A percentile compares a stretch with the other conserved stretches of the same genome.
Evolutionary conservation across 495 filamentous ascomycete genomes (phyloP).

Genomic region (Neurospora sp.): DNA sequence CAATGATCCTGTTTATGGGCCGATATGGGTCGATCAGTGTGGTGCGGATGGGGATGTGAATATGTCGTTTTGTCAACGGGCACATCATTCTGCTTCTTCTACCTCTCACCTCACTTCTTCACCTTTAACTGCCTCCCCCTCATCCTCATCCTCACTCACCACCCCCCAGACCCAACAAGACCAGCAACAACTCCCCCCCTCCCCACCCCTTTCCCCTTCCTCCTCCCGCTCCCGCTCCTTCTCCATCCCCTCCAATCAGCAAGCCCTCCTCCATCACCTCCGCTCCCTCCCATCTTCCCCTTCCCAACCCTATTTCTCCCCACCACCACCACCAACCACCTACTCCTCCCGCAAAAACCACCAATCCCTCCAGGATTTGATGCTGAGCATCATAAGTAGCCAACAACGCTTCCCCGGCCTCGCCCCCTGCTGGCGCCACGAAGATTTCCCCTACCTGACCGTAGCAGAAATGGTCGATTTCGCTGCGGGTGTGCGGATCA

Average conservation of each 20-base stretch:
- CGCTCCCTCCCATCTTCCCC: background rate
- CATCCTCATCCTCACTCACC: background rate
- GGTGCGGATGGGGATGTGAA: slow-evolving; percentile 36
- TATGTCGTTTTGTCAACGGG: slow-evolving; percentile 26
- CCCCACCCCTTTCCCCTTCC: background rate
- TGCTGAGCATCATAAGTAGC: background rate
- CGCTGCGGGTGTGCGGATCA: slow-evolving; percentile 44
- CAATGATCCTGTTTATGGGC: slow-evolving; percentile 34
- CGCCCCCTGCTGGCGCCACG: slow-evolving; percentile 46
- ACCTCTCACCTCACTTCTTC: background rate
- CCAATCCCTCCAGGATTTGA: background rate
- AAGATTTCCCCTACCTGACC: slow-evolving; percentile 45
- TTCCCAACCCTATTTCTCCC: background rate
- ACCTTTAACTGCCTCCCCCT: background rate
- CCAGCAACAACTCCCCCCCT: background rate
- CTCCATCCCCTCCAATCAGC: background rate
- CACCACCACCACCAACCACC: background rate
- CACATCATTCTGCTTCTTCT: background rate
- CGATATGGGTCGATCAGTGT: slow-evolving; percentile 40
- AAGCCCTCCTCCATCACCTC: background rate
- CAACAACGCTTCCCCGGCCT: slow-evolving; percentile 23
- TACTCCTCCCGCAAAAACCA: background rate
- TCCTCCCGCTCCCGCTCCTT: background rate
- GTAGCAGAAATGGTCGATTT: slow-evolving; percentile 44
- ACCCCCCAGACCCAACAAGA: background rate